Evolutionary conservation across 768 basidiomycete species (phyloP).

Genomic region (Termitomyces sp.): DNA sequence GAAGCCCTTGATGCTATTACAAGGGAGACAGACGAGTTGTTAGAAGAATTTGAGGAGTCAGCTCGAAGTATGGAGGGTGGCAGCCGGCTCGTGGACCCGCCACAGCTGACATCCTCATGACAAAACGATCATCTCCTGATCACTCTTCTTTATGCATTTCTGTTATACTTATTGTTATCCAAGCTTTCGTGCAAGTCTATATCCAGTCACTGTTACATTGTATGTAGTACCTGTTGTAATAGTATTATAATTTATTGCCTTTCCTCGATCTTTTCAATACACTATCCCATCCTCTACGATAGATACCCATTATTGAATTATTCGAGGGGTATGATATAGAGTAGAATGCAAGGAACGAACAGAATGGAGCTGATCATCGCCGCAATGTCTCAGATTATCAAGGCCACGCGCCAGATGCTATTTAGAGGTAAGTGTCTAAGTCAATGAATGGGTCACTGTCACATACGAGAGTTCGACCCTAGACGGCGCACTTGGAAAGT

Average conservation of each 20-base stretch:
- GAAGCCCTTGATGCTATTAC: conserved; percentile 48
- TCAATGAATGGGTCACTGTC: not conserved
- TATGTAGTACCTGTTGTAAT: conserved; percentile 5
- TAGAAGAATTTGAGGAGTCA: conserved; percentile 53
- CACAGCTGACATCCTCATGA: conserved; percentile 2
- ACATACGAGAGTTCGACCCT: conserved; percentile 74
- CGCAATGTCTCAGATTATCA: conserved; percentile 13
- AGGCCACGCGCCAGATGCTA: conserved; percentile 65
- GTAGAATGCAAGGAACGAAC: too few species aligned
- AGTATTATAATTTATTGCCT: not conserved
- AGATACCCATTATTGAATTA: not conserved
- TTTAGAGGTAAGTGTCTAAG: not conserved
- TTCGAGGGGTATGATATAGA: not conserved
- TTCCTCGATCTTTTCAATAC: conserved; percentile 1
- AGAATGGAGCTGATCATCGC: not conserved
- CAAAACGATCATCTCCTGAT: not conserved
- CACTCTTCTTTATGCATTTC: not conserved
- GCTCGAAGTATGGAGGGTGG: conserved; percentile 24
- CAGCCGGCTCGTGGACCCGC: conserved; percentile 22
- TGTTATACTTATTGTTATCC: conserved; percentile 1
- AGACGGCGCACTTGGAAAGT: conserved; percentile 76
- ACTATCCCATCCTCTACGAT: not conserved
- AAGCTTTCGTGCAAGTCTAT: not conserved
- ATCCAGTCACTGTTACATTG: conserved; percentile 8
- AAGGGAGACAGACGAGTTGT: conserved; percentile 49